Conservation (phyloP, 208 protist species). For the Wallacemonas collosoma region DNA sequence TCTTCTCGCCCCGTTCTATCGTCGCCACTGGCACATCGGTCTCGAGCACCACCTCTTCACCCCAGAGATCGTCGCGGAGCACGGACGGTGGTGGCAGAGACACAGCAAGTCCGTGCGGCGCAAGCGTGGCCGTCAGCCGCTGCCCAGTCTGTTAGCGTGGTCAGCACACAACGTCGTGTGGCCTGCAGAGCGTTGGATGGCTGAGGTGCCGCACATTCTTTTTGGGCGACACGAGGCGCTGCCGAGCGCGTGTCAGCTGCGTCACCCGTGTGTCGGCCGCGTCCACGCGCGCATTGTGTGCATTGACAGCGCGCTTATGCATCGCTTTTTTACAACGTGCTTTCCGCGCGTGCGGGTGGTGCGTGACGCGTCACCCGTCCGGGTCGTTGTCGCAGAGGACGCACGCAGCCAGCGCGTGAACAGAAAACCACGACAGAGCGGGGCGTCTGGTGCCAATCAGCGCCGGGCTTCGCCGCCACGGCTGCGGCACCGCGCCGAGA, state of each 20-base stretch:
- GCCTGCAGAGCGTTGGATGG: conserved; percentile 48
- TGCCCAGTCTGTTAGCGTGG: background rate
- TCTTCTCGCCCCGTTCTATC: conserved; percentile 58
- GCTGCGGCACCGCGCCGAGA: background rate
- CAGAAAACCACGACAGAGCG: background rate
- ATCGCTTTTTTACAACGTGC: conserved; percentile 33
- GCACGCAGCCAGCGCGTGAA: background rate
- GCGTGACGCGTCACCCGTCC: background rate
- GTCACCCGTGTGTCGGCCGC: conserved; percentile 62
- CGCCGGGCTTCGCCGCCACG: background rate
- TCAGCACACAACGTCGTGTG: conserved; percentile 2
- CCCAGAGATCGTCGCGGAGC: background rate
- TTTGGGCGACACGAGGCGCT: conserved; percentile 66
- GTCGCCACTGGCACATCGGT: conserved; percentile 9
- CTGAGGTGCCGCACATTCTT: conserved; percentile 58
- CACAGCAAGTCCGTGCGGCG: background rate
- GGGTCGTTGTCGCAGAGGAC: background rate
- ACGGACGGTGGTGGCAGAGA: background rate
- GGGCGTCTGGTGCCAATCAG: background rate
- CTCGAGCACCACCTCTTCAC: conserved; percentile 17
- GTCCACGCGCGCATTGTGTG: conserved; percentile 72
- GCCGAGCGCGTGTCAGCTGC: conserved; percentile 37
- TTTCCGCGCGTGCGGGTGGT: conserved; percentile 4
- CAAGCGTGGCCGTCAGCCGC: background rate
- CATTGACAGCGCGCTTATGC: conserved; percentile 29